These are phyloP conservation scores for Malania oleifera DNA, from an alignment of 164 flowering plant genomes.

Conservation along the genomic window DNA sequence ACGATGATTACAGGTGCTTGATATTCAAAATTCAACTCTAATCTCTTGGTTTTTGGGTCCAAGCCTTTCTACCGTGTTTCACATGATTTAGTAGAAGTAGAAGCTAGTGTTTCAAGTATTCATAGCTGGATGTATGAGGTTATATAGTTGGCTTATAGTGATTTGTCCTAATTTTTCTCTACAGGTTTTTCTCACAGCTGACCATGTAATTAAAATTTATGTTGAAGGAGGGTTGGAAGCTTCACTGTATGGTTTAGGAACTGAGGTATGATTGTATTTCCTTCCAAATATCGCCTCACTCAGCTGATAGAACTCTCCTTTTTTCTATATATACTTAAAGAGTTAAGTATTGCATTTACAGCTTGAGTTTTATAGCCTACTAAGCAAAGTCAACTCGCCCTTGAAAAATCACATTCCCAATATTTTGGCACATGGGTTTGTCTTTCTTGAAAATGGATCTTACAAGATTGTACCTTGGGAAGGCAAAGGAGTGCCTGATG, in stretches of 20 bases:
- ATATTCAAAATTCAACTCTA: no score
- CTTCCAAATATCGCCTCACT: not conserved
- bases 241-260: constrained; percentile 67
- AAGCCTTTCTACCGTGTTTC: no score
- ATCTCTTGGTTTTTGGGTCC: no score
- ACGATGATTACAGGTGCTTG: no score
- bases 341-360: constrained; percentile 28
- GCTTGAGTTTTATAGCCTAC: constrained; percentile 77
- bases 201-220: constrained; percentile 66
- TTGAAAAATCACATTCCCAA: constrained; percentile 68
- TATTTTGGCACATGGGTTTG: constrained; percentile 75
- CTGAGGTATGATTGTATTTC: constrained; percentile 54
- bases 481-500: constrained; percentile 72
- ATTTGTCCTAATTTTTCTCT: not conserved
- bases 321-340: not conserved
- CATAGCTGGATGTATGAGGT: no score
- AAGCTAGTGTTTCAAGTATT: no score
- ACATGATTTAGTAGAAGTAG: no score
- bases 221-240: constrained; percentile 85
- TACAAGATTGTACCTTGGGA: constrained; percentile 62
- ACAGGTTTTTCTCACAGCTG: constrained; percentile 74
- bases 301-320: not conserved
- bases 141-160: not conserved
- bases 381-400: constrained; percentile 45
- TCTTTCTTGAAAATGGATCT: constrained; percentile 54